Conservation (phyloP, 352 stramenopile genomes). For the Globisporangium spinosum region DNA sequence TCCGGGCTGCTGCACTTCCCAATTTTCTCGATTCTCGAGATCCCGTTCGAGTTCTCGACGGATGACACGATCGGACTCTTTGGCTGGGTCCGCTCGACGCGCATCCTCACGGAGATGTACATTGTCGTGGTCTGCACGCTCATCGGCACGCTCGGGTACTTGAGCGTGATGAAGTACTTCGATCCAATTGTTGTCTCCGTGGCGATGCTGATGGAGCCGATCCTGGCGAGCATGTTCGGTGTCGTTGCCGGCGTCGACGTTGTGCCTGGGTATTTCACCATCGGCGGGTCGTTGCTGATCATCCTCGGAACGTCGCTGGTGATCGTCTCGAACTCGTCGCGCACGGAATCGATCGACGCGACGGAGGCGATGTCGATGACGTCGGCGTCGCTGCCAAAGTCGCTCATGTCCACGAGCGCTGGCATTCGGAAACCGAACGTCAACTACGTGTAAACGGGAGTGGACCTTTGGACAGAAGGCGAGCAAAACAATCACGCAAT, state of each 20-base stretch:
- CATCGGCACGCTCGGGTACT: slow-evolving; percentile 81
- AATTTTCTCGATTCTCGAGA: slow-evolving; percentile 56
- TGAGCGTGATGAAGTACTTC: slow-evolving; percentile 91
- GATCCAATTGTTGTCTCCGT: slow-evolving; percentile 87
- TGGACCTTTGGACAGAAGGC: background rate
- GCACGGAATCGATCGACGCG: slow-evolving; percentile 43
- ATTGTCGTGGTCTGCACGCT: slow-evolving; percentile 87
- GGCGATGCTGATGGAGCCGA: slow-evolving; percentile 87
- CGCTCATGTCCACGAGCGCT: background rate
- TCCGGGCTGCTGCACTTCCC: slow-evolving; percentile 65
- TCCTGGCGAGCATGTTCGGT: slow-evolving; percentile 74
- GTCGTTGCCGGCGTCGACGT: slow-evolving; percentile 66
- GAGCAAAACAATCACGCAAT: background rate
- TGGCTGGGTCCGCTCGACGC: slow-evolving; percentile 74
- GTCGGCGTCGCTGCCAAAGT: slow-evolving; percentile 2
- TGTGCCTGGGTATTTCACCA: slow-evolving; percentile 69
- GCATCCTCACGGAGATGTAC: slow-evolving; percentile 72
- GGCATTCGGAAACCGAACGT: background rate
- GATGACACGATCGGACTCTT: slow-evolving; percentile 77
- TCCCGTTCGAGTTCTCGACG: slow-evolving; percentile 64
- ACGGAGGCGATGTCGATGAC: slow-evolving; percentile 51
- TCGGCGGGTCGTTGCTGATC: slow-evolving; percentile 59
- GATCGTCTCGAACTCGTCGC: slow-evolving; percentile 67
- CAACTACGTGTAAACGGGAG: background rate
- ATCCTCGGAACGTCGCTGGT: slow-evolving; percentile 68